Base-by-base conservation (phyloP, 768 basidiomycete species). In the Hericium erinaceus region DNA sequence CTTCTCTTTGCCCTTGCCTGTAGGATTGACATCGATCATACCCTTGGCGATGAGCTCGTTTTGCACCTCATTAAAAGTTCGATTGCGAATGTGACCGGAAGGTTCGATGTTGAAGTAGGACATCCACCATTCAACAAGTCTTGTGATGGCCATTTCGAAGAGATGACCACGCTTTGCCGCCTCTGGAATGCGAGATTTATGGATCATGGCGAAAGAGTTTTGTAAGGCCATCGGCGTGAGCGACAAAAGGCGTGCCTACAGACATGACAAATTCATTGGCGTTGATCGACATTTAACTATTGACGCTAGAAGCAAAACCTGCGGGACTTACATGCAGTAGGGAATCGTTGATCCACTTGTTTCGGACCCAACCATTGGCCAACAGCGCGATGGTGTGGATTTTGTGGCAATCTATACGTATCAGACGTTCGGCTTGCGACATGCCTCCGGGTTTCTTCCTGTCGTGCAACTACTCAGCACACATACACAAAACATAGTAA, bases 111-210 rank as follows among this genome's bases (percentile, higher is more conserved):
- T 77, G 62, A 91, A 87, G 69, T 86, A 97, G 0, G 76, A 72
- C 39, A 78, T 74, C 95, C 95, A 99, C 95, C 95, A 98, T 12
- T 80, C 78, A 20, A 79, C 79, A 9, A 98, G 82, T 44, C 81
- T 80, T 38, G 75, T 75, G 20, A 97, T 74, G 3, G 92, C 88
- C 13, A 78, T 76, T 71, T 98, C 92, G 67, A 98, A 99, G 62
- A 94, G 78, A 7, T 90, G 84, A 1, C 92, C 92, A 10, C 97
- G 85, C 64, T 84, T 83, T 55, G 82, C 80, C 13, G 81, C 77
- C 60, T 97, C 92, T 1, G 95, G 92, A 20, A 90, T 72, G 57
- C 83, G 79, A 41, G 89, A 81, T 69, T 90, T 85, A 73, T 89
- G 83, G 69, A 94, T 93, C 70, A 82, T 77, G 11, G 79, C 76